A percentile compares a stretch with the other conserved stretches of the same genome.
These are phyloP conservation scores for Biancaea sappan DNA, from an alignment of 306 rosid genomes.

Conservation along the genomic window DNA sequence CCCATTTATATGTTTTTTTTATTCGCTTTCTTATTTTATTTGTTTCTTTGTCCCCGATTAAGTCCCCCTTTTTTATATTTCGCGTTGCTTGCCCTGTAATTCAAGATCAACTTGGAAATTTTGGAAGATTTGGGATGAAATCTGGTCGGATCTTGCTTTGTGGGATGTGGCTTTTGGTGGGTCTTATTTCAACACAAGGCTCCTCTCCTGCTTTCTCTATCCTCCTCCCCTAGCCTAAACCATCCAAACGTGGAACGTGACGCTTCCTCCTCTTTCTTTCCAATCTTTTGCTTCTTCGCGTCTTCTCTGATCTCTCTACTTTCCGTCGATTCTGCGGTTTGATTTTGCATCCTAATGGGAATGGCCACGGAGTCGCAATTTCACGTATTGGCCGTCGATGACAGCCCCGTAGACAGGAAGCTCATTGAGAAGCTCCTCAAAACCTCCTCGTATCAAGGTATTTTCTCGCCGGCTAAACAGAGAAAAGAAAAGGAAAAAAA, in stretches of 20 bases:
- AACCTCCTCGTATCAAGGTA: slow-evolving; percentile 91
- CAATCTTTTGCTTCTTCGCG: background rate
- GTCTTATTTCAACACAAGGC: slow-evolving; percentile 63
- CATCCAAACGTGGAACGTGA: background rate
- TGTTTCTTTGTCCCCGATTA: too few species aligned
- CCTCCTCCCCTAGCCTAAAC: slow-evolving; percentile 10
- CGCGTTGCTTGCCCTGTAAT: slow-evolving; percentile 77
- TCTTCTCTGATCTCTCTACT: background rate
- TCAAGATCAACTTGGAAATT: slow-evolving; percentile 70
- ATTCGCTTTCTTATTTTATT: slow-evolving; percentile 25
- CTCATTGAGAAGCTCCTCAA: slow-evolving; percentile 82
- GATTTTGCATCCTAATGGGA: slow-evolving; percentile 62
- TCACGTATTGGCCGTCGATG: slow-evolving; percentile 95
- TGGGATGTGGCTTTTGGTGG: slow-evolving; percentile 78
- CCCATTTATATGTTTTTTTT: slow-evolving; percentile 36
- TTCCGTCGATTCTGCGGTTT: background rate
- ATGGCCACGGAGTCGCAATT: slow-evolving; percentile 77
- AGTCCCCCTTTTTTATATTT: slow-evolving; percentile 28
- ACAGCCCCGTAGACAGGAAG: slow-evolving; percentile 80
- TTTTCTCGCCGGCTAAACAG: background rate
- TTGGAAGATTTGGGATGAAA: slow-evolving; percentile 85
- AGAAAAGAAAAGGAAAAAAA: background rate
- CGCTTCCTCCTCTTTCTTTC: background rate
- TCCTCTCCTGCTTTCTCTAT: slow-evolving; percentile 35
- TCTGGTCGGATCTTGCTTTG: slow-evolving; percentile 99